Conservation (phyloP, 1,284 basidiomycete species). For the Apiotrichum sp. region DNA sequence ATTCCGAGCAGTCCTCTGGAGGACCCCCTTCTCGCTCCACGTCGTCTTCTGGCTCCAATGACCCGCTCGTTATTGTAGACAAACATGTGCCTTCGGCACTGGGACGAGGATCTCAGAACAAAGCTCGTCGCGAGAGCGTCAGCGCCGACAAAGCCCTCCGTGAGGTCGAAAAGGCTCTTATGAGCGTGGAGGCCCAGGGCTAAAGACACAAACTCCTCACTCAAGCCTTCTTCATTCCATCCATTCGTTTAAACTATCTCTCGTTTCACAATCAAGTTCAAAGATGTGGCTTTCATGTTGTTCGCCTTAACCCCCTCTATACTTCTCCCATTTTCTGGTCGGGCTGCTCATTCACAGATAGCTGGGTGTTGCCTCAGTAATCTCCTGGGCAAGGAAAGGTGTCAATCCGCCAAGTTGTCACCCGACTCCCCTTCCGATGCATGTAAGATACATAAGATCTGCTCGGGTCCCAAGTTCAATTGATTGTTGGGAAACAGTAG, state of each 20-base stretch:
- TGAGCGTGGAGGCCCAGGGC: conserved; percentile 29
- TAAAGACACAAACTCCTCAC: background rate
- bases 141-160: conserved; percentile 59
- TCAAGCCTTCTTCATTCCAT: background rate
- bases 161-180: conserved; percentile 70
- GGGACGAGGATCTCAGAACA: conserved; percentile 2
- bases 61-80: conserved; percentile 27
- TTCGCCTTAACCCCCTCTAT: too few species aligned
- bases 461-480: too few species aligned
- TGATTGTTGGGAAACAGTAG: too few species aligned
- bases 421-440: too few species aligned
- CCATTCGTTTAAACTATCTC: background rate
- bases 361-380: too few species aligned
- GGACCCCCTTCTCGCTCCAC: conserved; percentile 20
- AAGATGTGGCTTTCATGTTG: too few species aligned
- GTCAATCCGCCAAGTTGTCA: too few species aligned
- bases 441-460: too few species aligned
- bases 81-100: conserved; percentile 13
- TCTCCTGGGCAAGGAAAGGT: too few species aligned
- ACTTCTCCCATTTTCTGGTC: too few species aligned
- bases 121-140: conserved; percentile 35
- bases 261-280: background rate
- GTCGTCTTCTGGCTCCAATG: conserved; percentile 20
- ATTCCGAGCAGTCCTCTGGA: conserved; percentile 30
- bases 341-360: too few species aligned